phyloP scores from a whole-genome alignment of 106 monocot genomes.

The Platanthera zijinensis region DNA sequence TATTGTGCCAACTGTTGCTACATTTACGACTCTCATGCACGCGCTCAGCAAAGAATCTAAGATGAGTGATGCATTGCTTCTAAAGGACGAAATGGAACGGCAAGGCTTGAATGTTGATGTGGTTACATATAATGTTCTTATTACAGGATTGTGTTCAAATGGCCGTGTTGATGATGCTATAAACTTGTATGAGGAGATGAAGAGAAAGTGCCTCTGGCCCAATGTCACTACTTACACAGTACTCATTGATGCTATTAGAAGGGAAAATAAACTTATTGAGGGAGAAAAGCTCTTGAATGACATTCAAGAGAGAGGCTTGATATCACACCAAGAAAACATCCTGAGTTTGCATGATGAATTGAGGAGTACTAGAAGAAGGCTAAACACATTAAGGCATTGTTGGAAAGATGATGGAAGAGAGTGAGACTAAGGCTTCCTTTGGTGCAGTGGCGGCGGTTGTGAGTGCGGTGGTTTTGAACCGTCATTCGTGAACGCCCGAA shows the following conservation, averaged over 20 bases:
- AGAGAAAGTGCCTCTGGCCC: conserved; percentile 54
- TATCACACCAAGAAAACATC: conserved; percentile 18
- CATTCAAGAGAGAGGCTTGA: conserved; percentile 61
- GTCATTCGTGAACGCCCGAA: no score
- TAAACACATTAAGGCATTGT: conserved; percentile 53
- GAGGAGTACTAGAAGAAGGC: conserved; percentile 33
- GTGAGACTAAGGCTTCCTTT: no score
- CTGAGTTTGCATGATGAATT: conserved; percentile 30
- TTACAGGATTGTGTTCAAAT: conserved; percentile 56
- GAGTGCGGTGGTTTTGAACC: no score
- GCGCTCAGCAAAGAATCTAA: conserved; percentile 38
- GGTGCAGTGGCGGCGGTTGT: no score
- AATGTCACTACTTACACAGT: conserved; percentile 72
- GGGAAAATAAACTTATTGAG: conserved; percentile 30
- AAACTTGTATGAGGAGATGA: conserved; percentile 67
- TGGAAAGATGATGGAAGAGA: neutral
- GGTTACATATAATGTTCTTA: conserved; percentile 76
- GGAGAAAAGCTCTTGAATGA: conserved; percentile 61
- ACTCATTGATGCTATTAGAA: conserved; percentile 40
- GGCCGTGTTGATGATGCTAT: conserved; percentile 29
- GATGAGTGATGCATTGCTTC: conserved; percentile 49
- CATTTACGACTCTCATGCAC: conserved; percentile 84
- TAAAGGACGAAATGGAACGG: conserved; percentile 53
- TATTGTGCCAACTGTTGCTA: conserved; percentile 67
- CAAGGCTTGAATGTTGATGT: conserved; percentile 59